Evolutionary conservation across 305 asterid genomes (phyloP), one percentile per base, ranked within the genome.

Genomic region (Rubia tinctorum): DNA sequence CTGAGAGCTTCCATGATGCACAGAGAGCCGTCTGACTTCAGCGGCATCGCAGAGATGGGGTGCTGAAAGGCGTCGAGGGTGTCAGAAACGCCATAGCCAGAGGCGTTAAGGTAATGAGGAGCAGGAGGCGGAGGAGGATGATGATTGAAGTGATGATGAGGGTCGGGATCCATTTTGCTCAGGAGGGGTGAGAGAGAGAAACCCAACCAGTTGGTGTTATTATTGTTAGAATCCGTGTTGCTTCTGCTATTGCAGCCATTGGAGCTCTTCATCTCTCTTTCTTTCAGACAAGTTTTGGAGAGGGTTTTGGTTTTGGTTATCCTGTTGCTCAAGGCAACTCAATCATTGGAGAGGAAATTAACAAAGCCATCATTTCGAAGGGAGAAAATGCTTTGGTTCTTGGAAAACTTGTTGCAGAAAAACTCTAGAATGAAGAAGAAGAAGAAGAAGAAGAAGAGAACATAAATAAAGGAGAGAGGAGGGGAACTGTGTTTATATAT

Each of bases 1-100:
- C 87, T 74, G 79, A 86, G 78, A 47, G 91, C 87, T 78, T 87
- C 90, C 92, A 88, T 82, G 44, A 89, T 68, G 87, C 93, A 88
- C 42, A 90, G 93, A 20, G 96, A 88, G 43, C 93, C 93, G 62
- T 90, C 96, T 11, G 93, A 90, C 72, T 88, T 90, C 40, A 90
- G 83, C 45, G 96, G 96, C 90, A 90, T 87, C 2, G 81, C 83
- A 6, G 91, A 80, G 13, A 84, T 67, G 61, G 88, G 80, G 6
- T 84, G 62, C 65, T 75, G 88, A 77, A 85, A 83, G 23, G 79
- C 83, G 45, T 75, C 71, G 74, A 47, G 73, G 12, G 85, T 74
- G 12, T 86, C 81, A 66, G 75, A 78, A 3, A 80, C 78, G 62
- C 77, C 82, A 60, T 77, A 84, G 44, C 82, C 40, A 49, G 77